These are phyloP conservation scores for Paracoccidioides brasiliensis DNA, from an alignment of 2,329 filamentous ascomycete genomes.

Conservation along the genomic window DNA sequence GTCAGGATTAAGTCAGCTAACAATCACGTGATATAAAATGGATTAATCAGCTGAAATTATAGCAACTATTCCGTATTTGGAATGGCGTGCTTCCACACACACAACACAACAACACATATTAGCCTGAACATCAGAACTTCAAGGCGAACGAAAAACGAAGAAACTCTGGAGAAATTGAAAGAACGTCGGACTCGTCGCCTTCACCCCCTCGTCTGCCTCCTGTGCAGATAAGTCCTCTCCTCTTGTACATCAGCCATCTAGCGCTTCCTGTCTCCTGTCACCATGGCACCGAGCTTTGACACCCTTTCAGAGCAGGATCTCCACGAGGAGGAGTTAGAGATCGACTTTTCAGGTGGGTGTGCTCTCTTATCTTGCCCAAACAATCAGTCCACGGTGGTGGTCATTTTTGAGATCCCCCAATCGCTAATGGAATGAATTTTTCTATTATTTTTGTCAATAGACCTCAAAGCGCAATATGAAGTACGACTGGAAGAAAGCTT, in stretches of 20 bases:
- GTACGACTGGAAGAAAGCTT: conserved; percentile 92
- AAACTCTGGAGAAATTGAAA: neutral
- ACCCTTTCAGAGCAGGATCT: conserved; percentile 84
- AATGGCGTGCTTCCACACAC: conserved; percentile 5
- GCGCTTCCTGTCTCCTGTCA: conserved; percentile 28
- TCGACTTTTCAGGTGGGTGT: conserved; percentile 63
- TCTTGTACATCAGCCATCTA: neutral
- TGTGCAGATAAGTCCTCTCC: neutral
- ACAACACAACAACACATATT: conserved; percentile 9
- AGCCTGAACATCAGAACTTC: conserved; percentile 9
- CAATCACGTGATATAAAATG: neutral
- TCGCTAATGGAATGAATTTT: conserved; percentile 17
- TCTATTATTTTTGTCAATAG: conserved; percentile 27
- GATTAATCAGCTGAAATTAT: too few relatives aligned
- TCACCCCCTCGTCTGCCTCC: neutral
- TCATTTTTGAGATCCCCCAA: conserved; percentile 4
- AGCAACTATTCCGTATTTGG: neutral
- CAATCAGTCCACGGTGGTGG: conserved; percentile 5
- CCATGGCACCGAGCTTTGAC: conserved; percentile 89
- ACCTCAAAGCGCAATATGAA: conserved; percentile 87
- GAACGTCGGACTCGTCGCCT: neutral
- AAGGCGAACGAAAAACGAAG: neutral
- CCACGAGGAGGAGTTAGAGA: conserved; percentile 80
- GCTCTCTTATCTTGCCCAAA: neutral
- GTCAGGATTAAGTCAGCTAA: neutral